Evolutionary conservation across 805 yeast genomes (phyloP).

Genomic region (Myxozyma neglecta): DNA sequence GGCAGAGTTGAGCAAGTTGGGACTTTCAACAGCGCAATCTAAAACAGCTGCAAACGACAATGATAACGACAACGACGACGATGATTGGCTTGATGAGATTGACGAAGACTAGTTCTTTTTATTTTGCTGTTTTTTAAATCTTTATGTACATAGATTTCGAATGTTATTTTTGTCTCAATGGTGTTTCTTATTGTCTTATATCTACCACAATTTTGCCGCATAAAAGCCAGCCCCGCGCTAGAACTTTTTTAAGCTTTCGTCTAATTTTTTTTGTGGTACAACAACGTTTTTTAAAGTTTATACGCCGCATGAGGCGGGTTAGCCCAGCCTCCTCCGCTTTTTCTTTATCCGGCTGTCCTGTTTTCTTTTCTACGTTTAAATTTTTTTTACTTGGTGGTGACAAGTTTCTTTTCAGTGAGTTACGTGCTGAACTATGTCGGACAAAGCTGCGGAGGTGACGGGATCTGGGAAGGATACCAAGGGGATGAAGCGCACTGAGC

Average conservation of each 20-base stretch:
- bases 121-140: neutral
- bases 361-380: neutral
- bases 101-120: constrained; percentile 16
- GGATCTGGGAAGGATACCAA: neutral
- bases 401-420: neutral
- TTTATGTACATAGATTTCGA: neutral
- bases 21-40: no score
- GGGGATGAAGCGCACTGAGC: constrained; percentile 9
- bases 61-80: constrained; percentile 11
- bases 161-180: no score
- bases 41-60: no score
- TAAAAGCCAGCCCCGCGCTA: no score
- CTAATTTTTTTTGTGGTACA: neutral
- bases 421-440: no score
- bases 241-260: neutral
- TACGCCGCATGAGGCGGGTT: constrained; percentile 7
- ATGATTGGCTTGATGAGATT: constrained; percentile 26
- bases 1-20: constrained; percentile 6
- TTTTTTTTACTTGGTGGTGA: neutral
- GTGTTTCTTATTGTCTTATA: neutral
- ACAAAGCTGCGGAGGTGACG: neutral
- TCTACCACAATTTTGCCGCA: neutral
- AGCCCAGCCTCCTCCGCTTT: neutral
- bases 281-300: neutral
- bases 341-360: neutral